Evolutionary conservation across 2,329 filamentous ascomycete genomes (phyloP), one percentile per base, ranked within the genome.

Genomic region (Fusarium palustre): DNA sequence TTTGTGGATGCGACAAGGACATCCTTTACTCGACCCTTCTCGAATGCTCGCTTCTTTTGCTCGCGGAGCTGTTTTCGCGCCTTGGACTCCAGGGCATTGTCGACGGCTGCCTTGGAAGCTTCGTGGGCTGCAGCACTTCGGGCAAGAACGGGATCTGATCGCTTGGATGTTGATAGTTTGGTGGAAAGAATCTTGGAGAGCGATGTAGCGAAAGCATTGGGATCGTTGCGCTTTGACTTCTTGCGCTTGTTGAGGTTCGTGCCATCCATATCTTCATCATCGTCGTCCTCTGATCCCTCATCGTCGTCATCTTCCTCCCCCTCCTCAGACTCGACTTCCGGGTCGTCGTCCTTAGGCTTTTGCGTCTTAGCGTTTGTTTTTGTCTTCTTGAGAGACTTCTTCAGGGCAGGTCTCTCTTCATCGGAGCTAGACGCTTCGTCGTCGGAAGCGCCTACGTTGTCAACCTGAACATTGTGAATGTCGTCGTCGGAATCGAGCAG

Each of bases 141-240:
- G 8, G 94, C 91, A 5, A 99, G 86, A n/a, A 99, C 92, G 0
- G 96, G 96, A 77, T 99, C 96, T 56, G 90, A 86, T 25, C 94
- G 91, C 77, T 93, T 93, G 33, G 91, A 87, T 10, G 88, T 89
- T 3, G 94, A 91, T 12, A 98, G 86, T 81, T 98, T 98, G 50
- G 93, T 95, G 58, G 90, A 90, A 45, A 99, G 86, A 77, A 99
- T 97, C 80, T 96, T 97, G 72, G 92, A 91, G 75, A 99, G 93
- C 52, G 94, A 97, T 2, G 91, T 97, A 25, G 95, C 93, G 79
- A 99, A 98, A 54, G 93, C 94, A 68, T 87, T 84, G 4, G 96
- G 94, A 79, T 99, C 95, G 81, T 97, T 97, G 76, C 94, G 91
- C 82, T 98, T 98, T 16, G 90, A 89, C 75, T 89, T 91, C 38